phyloP scores from a whole-genome alignment of 129 eudicot genomes.

The Tanacetum coccineum region DNA sequence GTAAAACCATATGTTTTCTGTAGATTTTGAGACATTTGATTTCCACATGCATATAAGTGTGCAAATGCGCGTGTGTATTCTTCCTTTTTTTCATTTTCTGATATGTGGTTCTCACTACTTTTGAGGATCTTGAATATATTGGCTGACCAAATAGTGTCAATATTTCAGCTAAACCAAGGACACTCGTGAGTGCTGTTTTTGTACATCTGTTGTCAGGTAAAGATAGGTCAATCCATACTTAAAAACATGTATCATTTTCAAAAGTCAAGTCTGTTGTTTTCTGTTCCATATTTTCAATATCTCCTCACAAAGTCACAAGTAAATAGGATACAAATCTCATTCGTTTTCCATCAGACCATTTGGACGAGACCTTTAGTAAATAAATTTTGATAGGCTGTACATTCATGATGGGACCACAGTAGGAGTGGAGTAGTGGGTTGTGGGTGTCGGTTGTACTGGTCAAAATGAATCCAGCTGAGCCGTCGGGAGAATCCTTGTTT shows the following conservation, averaged over 20 bases:
- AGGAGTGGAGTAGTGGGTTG: background rate
- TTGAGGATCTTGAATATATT: slow-evolving; percentile 24
- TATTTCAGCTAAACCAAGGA: slow-evolving; percentile 63
- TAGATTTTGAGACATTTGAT: background rate
- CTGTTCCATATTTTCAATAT: no score
- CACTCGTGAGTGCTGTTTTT: slow-evolving; percentile 69
- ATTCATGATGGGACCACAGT: background rate
- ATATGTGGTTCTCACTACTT: background rate
- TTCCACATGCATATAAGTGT: background rate
- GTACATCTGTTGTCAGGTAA: slow-evolving; percentile 74
- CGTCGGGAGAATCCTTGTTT: no score
- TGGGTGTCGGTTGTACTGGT: background rate
- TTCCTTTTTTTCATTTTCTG: background rate
- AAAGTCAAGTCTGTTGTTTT: no score
- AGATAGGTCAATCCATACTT: background rate
- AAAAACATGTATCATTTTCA: background rate
- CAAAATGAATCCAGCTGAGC: background rate
- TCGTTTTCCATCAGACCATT: background rate
- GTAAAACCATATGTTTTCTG: slow-evolving; percentile 17
- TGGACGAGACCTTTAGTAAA: background rate
- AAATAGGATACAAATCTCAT: background rate
- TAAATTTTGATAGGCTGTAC: background rate
- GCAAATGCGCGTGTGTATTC: background rate
- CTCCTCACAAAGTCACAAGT: background rate
- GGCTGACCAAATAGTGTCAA: slow-evolving; percentile 14